Conservation (phyloP, 2,329 filamentous ascomycete genomes). For the Onygena corvina region DNA sequence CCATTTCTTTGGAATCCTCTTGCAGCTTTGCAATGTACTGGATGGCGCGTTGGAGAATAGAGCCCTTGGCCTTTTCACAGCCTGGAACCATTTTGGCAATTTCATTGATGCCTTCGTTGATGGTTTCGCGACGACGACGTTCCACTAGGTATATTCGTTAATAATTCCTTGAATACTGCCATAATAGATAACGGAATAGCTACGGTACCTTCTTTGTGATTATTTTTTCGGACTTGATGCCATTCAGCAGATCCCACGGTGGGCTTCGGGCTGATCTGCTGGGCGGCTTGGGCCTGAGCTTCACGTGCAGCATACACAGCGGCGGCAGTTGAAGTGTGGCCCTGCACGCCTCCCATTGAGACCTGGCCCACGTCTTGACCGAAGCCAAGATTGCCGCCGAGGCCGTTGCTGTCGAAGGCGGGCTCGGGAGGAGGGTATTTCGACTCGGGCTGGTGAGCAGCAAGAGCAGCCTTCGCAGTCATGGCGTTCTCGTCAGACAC, state of each 20-base stretch:
- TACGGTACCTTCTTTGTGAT: slow-evolving; percentile 83
- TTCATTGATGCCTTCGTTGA: slow-evolving; percentile 98
- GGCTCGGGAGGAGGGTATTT: slow-evolving; percentile 30
- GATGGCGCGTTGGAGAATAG: slow-evolving; percentile 84
- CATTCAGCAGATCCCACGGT: slow-evolving; percentile 93
- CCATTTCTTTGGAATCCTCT: slow-evolving; percentile 34
- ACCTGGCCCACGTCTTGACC: slow-evolving; percentile 32
- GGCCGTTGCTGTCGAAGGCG: slow-evolving; percentile 13
- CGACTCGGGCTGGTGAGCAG: slow-evolving; percentile 34
- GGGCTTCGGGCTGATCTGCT: slow-evolving; percentile 51
- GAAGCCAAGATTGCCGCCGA: slow-evolving; percentile 19
- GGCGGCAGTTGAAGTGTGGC: slow-evolving; percentile 46
- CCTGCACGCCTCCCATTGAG: slow-evolving; percentile 25
- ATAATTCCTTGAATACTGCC: too few relatives aligned
- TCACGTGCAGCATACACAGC: slow-evolving; percentile 44
- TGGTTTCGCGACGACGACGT: slow-evolving; percentile 88
- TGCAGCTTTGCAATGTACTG: slow-evolving; percentile 81
- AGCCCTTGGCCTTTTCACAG: slow-evolving; percentile 98
- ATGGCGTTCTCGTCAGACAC: slow-evolving; percentile 37
- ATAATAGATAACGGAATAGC: background rate
- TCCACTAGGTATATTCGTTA: slow-evolving; percentile 56
- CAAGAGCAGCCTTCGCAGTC: slow-evolving; percentile 38
- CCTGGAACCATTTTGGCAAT: slow-evolving; percentile 94
- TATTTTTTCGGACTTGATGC: slow-evolving; percentile 94
- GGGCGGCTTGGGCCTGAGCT: slow-evolving; percentile 35